These are phyloP conservation scores for Cydonia oblonga DNA, from an alignment of 331 rosid genomes.

Conservation along the genomic window DNA sequence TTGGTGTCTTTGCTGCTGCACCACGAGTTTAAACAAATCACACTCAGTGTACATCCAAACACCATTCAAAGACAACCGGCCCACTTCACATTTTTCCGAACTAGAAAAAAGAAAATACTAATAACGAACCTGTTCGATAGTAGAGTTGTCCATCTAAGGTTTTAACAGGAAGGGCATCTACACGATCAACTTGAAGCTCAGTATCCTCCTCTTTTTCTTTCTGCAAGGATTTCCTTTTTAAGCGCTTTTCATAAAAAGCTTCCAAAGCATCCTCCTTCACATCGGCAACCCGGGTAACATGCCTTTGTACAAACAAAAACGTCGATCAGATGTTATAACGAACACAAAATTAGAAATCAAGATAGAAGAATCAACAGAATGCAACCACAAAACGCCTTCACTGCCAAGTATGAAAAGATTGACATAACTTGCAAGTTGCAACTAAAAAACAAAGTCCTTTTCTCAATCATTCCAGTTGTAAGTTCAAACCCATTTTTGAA, in stretches of 20 bases:
- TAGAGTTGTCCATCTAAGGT: slow-evolving; percentile 62
- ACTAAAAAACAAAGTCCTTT: neutral
- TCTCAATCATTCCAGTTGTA: neutral
- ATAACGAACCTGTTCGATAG: slow-evolving; percentile 44
- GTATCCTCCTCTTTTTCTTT: slow-evolving; percentile 56
- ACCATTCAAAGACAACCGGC: neutral
- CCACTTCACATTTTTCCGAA: neutral
- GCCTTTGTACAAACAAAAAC: slow-evolving; percentile 34
- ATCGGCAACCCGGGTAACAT: slow-evolving; percentile 86
- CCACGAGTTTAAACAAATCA: neutral
- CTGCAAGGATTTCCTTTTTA: slow-evolving; percentile 43
- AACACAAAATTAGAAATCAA: neutral
- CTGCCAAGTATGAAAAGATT: neutral
- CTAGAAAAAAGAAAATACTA: neutral
- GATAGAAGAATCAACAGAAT: neutral
- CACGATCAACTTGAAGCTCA: slow-evolving; percentile 58
- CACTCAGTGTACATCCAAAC: neutral
- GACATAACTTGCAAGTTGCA: neutral
- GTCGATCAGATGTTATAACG: neutral
- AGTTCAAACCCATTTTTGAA: neutral
- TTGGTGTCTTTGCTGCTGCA: slow-evolving; percentile 35
- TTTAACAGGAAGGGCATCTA: slow-evolving; percentile 88
- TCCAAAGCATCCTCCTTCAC: slow-evolving; percentile 84
- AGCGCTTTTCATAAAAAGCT: slow-evolving; percentile 75
- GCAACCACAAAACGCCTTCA: neutral